Evolutionary conservation across 2,329 filamentous ascomycete genomes (phyloP).

Genomic region (Fonsecaea multimorphosa): DNA sequence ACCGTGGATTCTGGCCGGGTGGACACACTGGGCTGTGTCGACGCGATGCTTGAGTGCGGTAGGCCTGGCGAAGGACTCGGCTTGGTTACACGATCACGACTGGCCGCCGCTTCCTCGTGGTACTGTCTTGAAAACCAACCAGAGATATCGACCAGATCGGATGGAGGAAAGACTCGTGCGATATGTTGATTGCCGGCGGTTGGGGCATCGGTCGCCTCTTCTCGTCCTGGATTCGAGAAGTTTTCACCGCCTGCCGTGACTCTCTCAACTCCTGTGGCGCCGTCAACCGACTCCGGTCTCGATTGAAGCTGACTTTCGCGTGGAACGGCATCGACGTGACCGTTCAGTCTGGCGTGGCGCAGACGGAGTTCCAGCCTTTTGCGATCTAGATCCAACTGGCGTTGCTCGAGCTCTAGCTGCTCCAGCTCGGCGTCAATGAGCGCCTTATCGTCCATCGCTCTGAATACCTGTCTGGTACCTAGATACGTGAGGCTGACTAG

Average conservation of each 20-base stretch:
- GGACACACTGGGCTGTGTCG: not conserved
- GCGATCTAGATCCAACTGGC: constrained; percentile 1
- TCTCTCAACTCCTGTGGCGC: too few relatives aligned
- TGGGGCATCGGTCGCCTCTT: not conserved
- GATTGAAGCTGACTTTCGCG: not conserved
- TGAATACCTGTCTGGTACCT: not conserved
- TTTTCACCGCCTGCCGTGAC: not conserved
- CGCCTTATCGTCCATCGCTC: not conserved
- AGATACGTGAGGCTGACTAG: not conserved
- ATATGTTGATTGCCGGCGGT: not conserved
- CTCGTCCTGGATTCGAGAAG: not conserved
- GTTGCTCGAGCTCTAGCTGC: constrained; percentile 1
- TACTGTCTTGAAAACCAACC: not conserved
- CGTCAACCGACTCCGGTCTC: not conserved
- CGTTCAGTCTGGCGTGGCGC: not conserved
- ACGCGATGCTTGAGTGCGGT: not conserved
- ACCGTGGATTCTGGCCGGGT: not conserved
- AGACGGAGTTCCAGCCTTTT: not conserved
- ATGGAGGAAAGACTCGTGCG: not conserved
- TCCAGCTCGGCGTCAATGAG: not conserved
- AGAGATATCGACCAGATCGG: not conserved
- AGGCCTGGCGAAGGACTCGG: not conserved
- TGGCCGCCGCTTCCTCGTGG: not conserved
- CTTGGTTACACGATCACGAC: not conserved
- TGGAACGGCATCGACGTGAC: not conserved